These are phyloP conservation scores for Cyberlindnera meyerae DNA, from an alignment of 805 yeast genomes.

Conservation along the genomic window DNA sequence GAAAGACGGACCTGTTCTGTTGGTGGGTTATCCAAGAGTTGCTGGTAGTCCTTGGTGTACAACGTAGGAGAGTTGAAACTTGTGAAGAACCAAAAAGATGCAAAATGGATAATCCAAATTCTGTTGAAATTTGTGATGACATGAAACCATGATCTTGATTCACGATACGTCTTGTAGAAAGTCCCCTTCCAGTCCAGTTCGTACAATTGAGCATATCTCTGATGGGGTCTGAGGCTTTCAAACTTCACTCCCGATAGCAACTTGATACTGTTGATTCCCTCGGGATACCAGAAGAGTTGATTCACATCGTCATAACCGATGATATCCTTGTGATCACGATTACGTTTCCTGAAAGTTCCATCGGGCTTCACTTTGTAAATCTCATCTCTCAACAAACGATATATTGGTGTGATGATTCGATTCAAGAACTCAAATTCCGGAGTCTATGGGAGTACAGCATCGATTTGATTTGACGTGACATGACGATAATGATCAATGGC, in stretches of 20 bases:
- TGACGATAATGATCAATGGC: constrained; percentile 57
- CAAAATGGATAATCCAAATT: constrained; percentile 71
- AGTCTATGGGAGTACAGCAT: too few relatives aligned
- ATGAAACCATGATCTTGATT: constrained; percentile 74
- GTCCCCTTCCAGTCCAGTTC: constrained; percentile 62
- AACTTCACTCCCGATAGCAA: constrained; percentile 39
- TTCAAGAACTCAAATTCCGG: constrained; percentile 46
- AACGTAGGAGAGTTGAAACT: constrained; percentile 64
- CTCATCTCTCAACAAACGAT: constrained; percentile 52
- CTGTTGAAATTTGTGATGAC: constrained; percentile 69
- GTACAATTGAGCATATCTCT: constrained; percentile 49
- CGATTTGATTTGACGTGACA: too few relatives aligned
- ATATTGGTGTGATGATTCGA: constrained; percentile 69
- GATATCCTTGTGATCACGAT: constrained; percentile 59
- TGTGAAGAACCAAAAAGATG: constrained; percentile 77
- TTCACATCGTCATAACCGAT: constrained; percentile 90
- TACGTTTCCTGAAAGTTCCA: constrained; percentile 41
- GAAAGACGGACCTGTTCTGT: constrained; percentile 50
- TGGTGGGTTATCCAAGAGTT: constrained; percentile 55
- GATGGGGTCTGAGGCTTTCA: constrained; percentile 46
- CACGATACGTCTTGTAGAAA: constrained; percentile 70
- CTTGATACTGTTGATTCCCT: constrained; percentile 59
- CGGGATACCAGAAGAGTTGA: constrained; percentile 80
- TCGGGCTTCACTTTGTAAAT: constrained; percentile 43
- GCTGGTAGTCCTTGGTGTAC: constrained; percentile 56